These are phyloP conservation scores for Globisporangium paroecandrum DNA, from an alignment of 352 stramenopile genomes.

Conservation along the genomic window DNA sequence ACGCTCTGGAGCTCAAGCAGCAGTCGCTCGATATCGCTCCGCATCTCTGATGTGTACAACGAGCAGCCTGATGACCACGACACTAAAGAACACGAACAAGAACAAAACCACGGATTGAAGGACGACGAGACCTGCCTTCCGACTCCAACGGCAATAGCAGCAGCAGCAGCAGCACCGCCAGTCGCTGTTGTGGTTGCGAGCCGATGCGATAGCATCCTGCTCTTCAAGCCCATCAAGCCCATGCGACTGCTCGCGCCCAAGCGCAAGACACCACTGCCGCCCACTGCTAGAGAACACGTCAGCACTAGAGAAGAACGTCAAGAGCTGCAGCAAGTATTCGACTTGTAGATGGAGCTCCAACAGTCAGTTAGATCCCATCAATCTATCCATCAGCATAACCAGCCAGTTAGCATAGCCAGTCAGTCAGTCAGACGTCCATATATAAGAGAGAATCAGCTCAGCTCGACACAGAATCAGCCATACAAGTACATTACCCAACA, in stretches of 20 bases:
- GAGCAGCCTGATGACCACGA: not conserved
- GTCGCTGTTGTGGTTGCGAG: not conserved
- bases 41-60: not conserved
- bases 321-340: not conserved
- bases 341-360: not conserved
- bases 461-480: not conserved
- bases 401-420: not conserved
- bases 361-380: not conserved
- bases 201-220: constrained; percentile 3
- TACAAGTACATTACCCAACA: not conserved
- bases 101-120: not conserved
- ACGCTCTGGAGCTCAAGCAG: not conserved
- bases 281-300: not conserved
- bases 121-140: not conserved
- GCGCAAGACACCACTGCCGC: not conserved
- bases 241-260: not conserved
- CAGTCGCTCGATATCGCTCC: constrained; percentile 2
- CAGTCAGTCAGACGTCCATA: no score
- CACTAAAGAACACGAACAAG: not conserved
- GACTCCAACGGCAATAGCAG: not conserved
- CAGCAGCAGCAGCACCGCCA: not conserved
- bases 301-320: not conserved
- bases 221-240: constrained; percentile 14
- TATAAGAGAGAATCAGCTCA: not conserved
- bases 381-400: not conserved